These are phyloP conservation scores for Phytophthora brassicae DNA, from an alignment of 352 stramenopile species.

Conservation along the genomic window DNA sequence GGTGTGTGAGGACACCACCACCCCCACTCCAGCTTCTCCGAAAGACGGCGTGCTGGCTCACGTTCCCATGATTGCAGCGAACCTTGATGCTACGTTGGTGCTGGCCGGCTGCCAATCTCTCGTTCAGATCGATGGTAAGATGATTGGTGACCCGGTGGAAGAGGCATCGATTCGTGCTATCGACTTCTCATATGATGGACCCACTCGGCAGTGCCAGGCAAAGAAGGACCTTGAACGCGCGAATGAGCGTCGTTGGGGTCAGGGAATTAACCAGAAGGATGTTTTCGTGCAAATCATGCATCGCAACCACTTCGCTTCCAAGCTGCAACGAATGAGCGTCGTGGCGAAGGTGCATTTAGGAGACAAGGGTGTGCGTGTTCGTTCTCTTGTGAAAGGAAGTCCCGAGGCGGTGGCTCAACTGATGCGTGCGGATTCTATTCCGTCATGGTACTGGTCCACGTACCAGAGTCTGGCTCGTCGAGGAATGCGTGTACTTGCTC, in stretches of 20 bases:
- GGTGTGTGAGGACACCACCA: slow-evolving; percentile 73
- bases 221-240: slow-evolving; percentile 75
- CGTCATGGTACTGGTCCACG: slow-evolving; percentile 89
- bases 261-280: slow-evolving; percentile 71
- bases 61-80: slow-evolving; percentile 83
- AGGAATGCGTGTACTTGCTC: slow-evolving; percentile 93
- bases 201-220: slow-evolving; percentile 71
- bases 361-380: slow-evolving; percentile 67
- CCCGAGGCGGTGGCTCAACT: slow-evolving; percentile 93
- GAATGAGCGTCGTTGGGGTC: slow-evolving; percentile 70
- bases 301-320: slow-evolving; percentile 95
- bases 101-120: slow-evolving; percentile 96
- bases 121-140: slow-evolving; percentile 95
- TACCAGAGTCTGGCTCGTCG: slow-evolving; percentile 83
- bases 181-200: slow-evolving; percentile 88
- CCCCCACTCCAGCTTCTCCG: slow-evolving; percentile 29
- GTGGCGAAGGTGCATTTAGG: slow-evolving; percentile 89
- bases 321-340: slow-evolving; percentile 97
- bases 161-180: slow-evolving; percentile 96
- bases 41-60: slow-evolving; percentile 60
- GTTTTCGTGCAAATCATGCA: slow-evolving; percentile 91
- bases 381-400: slow-evolving; percentile 96
- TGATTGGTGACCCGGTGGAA: slow-evolving; percentile 98
- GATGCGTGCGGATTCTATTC: slow-evolving; percentile 80
- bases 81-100: slow-evolving; percentile 80